Evolutionary conservation across 257 asterid species (phyloP), one percentile per base, ranked within the genome.

Genomic region (Scutellaria minor): DNA sequence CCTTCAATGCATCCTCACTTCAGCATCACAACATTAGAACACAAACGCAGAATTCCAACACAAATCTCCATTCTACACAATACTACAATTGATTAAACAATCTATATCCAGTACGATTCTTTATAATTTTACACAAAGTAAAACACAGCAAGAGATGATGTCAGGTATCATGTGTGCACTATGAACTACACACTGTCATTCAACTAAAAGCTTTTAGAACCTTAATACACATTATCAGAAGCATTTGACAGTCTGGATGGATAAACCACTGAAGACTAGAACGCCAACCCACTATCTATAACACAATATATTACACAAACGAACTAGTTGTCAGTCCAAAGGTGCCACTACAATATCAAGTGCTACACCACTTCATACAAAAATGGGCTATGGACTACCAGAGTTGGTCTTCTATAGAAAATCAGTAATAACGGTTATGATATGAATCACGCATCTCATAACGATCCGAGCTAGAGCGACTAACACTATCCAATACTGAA

Each of bases 401-500:
- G 66, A 69, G 66, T 67, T 78, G 70, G 70, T 71, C 79, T 66
- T 62, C 82, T 71, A 77, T 53, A 52, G 40, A 57, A 64, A 61
- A 71, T 79, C 61, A 84, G 60, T 83, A 76, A 70, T 79, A 80
- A 59, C 84, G 76, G 70, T 81, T 75, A 45, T 82, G 71, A 70
- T 60, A 77, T 10, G 87, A 75, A 56, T 77, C 71, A 68, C 78
- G 86, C 73, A 77, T 64, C 73, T 89, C 93, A 83, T 84, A 76
- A 65, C 89, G 83, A 51, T 87, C 85, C 42, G 81, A 83, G 86
- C 94, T 87, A 87, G 78, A 14, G 59, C 76, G 84, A 70, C 81
- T 80, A 76, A 78, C 68, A 80, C 83, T 83, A 86, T 86, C 88
- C 87, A 84, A 77, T 7, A 89, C 81, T 27, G 87, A 72, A 85